Base-by-base conservation (phyloP, 164 flowering plant species). In the Kingdonia uniflora region DNA sequence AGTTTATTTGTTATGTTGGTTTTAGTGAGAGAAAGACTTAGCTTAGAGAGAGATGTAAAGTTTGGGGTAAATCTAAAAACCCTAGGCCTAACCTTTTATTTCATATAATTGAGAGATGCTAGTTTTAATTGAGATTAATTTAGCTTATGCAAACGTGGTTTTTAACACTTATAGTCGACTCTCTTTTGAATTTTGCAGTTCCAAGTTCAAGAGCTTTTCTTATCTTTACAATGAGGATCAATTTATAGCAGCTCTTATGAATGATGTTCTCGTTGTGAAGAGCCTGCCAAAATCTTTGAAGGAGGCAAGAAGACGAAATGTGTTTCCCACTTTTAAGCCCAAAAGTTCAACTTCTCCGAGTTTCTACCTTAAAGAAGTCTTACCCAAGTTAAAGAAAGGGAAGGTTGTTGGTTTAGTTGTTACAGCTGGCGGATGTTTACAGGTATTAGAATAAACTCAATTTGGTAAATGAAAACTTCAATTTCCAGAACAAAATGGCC, bases 171-270 rank as follows among this genome's bases (percentile, higher is more conserved):
- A 33, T 22, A 44, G 21, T 43, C n/a, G 47, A 37, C 29, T 20
- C 16, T 61, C 14, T 17, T 52, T 5, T 62, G 52, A 35, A 6
- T 59, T 47, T 4, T 74, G 73, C 81, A 92, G 99, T 62, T 73
- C 91, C 14, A 59, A 78, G 60, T 94, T 84, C 70, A 94, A 94
- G 76, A 88, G 99, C 63, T 94, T 94, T 70, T 80, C 87, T 2
- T 94, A 94, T 63, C 81, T 94, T 21, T 94, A 84, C 65, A 84
- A 86, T 55, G 97, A 84, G 80, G 99, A 94, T 23, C 97, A 88
- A 33, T 94, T 94, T 74, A 75, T 81, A 69, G 75, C 64, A 23
- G 85, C 97, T 44, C 60, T 94, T 51, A 70, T 71, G 19, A 77
- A 86, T 61, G 95, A 92, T 72, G 69, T 92, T 33, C 62, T 64